Base-by-base conservation (phyloP, 805 yeast genomes). In the Blastobotrys parvus region DNA sequence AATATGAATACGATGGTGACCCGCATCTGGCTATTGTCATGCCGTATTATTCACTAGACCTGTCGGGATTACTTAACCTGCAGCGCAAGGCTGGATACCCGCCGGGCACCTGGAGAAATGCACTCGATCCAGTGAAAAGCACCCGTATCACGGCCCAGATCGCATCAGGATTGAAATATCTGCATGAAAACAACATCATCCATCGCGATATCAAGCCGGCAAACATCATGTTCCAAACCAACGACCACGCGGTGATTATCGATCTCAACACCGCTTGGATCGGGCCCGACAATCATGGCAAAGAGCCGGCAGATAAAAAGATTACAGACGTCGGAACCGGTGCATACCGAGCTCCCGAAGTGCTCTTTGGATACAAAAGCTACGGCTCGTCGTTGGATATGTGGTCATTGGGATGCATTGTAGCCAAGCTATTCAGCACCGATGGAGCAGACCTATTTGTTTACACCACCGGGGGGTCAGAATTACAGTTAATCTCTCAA, bases 281-380 rank as follows among this genome's bases (percentile, higher is more conserved):
- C 4, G 54, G 60, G 7, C 42, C 30, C 2, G 10, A 31, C 4
- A 50, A 52, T n/a, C 13, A 15, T 32, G 34, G 51, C 39, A 65
- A 71, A 50, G 66, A 70, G 45, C 67, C 72, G n/a, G 39, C 46
- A 1, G 52, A 57, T 18, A 43, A 49, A 4, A 67, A 66, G 44
- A 58, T 69, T 27, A 59, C 69, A 10, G 77, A 74, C 44, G 78
- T 86, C 3, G 71, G 81, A 17, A 80, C 89, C 0, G 78, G 80
- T 1, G 68, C 69, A 27, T 86, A 75, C 61, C 78, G 82, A 46
- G 79, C 92, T 0, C 90, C 94, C 0, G 94, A 85, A 54, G 61
- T 82, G 38, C 64, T 84, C 34, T 71, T 82, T 40, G 83, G 85
- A 0, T 61, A 73, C n/a, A 48, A 65, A 1, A 65, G 68, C 46